Conservation (phyloP, 2,329 filamentous ascomycete genomes). For the Anthostomella pinea region DNA sequence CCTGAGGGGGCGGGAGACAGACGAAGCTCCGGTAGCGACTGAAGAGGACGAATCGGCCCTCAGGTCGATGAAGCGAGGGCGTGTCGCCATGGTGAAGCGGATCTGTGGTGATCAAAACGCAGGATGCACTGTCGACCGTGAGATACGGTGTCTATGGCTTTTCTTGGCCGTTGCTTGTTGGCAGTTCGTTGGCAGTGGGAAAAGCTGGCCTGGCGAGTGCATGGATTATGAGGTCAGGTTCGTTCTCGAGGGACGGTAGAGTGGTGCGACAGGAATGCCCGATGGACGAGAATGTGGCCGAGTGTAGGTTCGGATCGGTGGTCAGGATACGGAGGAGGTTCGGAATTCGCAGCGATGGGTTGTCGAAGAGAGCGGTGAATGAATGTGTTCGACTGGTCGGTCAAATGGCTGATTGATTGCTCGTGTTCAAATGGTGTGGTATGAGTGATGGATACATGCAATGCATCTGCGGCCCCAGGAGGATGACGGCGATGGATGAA, state of each 20-base stretch:
- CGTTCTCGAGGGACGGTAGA: conserved; percentile 11
- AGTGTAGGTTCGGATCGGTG: neutral
- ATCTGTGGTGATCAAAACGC: conserved; percentile 2
- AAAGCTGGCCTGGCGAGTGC: conserved; percentile 13
- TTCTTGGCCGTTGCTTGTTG: too few relatives aligned
- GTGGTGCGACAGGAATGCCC: conserved; percentile 21
- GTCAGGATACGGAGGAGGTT: too few relatives aligned
- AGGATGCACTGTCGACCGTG: neutral
- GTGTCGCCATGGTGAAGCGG: conserved; percentile 49
- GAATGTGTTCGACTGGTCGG: too few relatives aligned
- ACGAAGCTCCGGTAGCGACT: conserved; percentile 36
- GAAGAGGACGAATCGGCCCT: conserved; percentile 56
- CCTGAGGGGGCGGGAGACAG: conserved; percentile 53
- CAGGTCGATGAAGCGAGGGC: conserved; percentile 58
- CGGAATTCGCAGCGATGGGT: too few relatives aligned
- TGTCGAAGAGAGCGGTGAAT: too few relatives aligned
- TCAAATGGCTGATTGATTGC: too few relatives aligned
- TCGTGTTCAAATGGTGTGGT: too few relatives aligned
- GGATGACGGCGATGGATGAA: too few relatives aligned
- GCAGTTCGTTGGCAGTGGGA: too few relatives aligned
- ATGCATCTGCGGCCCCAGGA: too few relatives aligned
- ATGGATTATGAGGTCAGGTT: conserved; percentile 25
- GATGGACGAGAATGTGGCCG: conserved; percentile 13
- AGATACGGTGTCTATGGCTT: conserved; percentile 1
- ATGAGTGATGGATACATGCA: too few relatives aligned